phyloP scores from a whole-genome alignment of 2,329 filamentous ascomycete species.

The Daldinia eschscholtzii region DNA sequence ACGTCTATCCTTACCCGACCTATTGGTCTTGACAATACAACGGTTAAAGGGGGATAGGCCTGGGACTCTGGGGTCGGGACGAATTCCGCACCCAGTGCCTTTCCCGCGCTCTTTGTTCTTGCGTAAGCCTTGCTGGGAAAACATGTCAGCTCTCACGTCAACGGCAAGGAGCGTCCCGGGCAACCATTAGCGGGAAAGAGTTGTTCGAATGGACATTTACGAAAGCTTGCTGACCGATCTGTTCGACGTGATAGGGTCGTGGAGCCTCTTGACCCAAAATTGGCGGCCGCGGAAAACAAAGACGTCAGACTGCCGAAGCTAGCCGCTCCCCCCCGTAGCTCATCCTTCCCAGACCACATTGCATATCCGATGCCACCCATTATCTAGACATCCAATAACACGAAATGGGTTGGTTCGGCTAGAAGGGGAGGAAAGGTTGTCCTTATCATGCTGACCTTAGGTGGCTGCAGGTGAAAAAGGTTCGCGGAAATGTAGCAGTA shows the following conservation, averaged over 20 bases:
- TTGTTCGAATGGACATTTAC: slow-evolving; percentile 13
- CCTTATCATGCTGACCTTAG: slow-evolving; percentile 33
- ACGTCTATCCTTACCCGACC: slow-evolving; percentile 52
- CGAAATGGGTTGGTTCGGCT: slow-evolving; percentile 37
- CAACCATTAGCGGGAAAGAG: not conserved
- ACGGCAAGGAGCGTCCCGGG: slow-evolving; percentile 12
- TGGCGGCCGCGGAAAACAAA: slow-evolving; percentile 38
- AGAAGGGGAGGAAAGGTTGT: slow-evolving; percentile 31
- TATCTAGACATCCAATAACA: slow-evolving; percentile 29
- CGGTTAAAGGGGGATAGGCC: slow-evolving; percentile 46
- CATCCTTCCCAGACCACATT: slow-evolving; percentile 1
- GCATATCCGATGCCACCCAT: slow-evolving; percentile 47
- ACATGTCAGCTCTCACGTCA: slow-evolving; percentile 7
- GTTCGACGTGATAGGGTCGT: slow-evolving; percentile 12
- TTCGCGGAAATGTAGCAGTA: slow-evolving; percentile 24
- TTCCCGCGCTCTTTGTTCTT: not conserved
- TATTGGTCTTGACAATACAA: slow-evolving; percentile 27
- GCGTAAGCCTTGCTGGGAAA: not conserved
- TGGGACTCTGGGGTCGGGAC: slow-evolving; percentile 41
- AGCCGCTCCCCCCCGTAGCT: slow-evolving; percentile 40
- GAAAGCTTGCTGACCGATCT: slow-evolving; percentile 14
- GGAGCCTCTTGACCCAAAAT: slow-evolving; percentile 29
- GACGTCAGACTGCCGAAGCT: slow-evolving; percentile 48
- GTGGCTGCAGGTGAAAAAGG: slow-evolving; percentile 27
- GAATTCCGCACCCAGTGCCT: slow-evolving; percentile 46